Evolutionary conservation across 2,329 filamentous ascomycete species (phyloP).

Genomic region (Chaetomium sp.): DNA sequence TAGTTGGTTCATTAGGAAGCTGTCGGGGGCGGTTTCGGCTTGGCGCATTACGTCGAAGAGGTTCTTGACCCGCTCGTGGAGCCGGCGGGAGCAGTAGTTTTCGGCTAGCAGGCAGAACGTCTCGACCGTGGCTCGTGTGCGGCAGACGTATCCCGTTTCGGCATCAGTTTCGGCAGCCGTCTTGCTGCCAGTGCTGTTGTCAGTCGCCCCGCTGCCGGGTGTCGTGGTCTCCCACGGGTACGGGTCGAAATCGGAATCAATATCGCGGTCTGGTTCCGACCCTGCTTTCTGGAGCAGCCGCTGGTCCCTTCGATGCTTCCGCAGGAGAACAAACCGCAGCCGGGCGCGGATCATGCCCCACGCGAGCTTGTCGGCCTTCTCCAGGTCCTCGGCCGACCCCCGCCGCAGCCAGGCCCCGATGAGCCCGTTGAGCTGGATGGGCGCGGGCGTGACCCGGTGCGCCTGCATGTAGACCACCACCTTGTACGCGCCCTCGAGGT

Average conservation of each 20-base stretch:
- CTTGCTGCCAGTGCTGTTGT: too few relatives aligned
- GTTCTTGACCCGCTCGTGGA: conserved; percentile 50
- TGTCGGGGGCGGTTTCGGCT: conserved; percentile 60
- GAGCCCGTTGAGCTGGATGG: conserved; percentile 75
- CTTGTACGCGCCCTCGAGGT: conserved; percentile 62
- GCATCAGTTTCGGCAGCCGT: conserved; percentile 8
- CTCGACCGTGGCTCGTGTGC: conserved; percentile 62
- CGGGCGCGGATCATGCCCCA: conserved; percentile 72
- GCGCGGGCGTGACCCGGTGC: conserved; percentile 59
- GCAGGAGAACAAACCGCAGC: conserved; percentile 53
- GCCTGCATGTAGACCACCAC: conserved; percentile 72
- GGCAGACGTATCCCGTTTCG: conserved; percentile 27
- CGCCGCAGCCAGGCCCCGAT: conserved; percentile 71
- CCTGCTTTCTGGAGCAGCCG: too few relatives aligned
- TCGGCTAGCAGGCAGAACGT: conserved; percentile 71
- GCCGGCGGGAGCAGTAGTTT: conserved; percentile 59
- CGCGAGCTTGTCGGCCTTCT: conserved; percentile 60
- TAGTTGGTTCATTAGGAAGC: conserved; percentile 74
- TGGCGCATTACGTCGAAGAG: conserved; percentile 57
- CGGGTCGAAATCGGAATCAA: too few relatives aligned
- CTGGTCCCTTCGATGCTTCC: conserved; percentile 25
- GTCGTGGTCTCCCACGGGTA: too few relatives aligned
- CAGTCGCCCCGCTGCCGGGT: too few relatives aligned
- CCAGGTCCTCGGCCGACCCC: conserved; percentile 45
- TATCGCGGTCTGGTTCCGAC: too few relatives aligned